Evolutionary conservation across 2,329 filamentous ascomycete genomes (phyloP).

Genomic region (Macroventuria anomochaeta): DNA sequence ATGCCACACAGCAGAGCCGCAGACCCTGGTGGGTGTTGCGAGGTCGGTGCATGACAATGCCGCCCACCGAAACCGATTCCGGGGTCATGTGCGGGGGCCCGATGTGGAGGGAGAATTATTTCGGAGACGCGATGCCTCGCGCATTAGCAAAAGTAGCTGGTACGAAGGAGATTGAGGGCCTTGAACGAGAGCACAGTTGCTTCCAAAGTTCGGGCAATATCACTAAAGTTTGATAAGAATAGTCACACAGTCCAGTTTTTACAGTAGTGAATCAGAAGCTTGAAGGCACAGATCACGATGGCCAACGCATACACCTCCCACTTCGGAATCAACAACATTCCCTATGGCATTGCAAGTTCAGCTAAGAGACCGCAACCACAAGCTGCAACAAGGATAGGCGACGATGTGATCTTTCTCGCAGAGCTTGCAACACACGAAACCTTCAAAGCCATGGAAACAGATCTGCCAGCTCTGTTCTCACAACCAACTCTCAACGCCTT

Average conservation of each 20-base stretch:
- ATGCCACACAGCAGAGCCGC: too few relatives aligned
- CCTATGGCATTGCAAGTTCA: slow-evolving; percentile 41
- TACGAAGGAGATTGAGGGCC: too few relatives aligned
- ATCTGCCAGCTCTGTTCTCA: slow-evolving; percentile 37
- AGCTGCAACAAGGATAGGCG: slow-evolving; percentile 59
- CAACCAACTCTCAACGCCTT: slow-evolving; percentile 56
- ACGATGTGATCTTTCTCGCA: slow-evolving; percentile 61
- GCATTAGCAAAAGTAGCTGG: too few relatives aligned
- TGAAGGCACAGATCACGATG: slow-evolving; percentile 16
- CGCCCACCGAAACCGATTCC: background rate
- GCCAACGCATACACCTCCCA: slow-evolving; percentile 33
- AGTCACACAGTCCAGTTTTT: too few relatives aligned
- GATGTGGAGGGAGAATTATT: background rate
- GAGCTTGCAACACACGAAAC: slow-evolving; percentile 47
- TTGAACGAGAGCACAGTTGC: too few relatives aligned
- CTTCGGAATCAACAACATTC: slow-evolving; percentile 42
- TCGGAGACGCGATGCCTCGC: too few relatives aligned
- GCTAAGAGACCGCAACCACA: slow-evolving; percentile 42
- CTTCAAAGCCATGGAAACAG: slow-evolving; percentile 34
- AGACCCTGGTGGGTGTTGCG: too few relatives aligned
- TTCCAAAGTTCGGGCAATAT: too few relatives aligned
- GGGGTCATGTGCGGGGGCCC: slow-evolving; percentile 6
- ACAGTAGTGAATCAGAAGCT: too few relatives aligned
- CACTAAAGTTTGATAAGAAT: too few relatives aligned
- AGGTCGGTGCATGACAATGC: too few relatives aligned